A percentile compares a stretch with the other conserved stretches of the same genome.
phyloP scores from a whole-genome alignment of 345 rosid species.

The Corymbia maculata region DNA sequence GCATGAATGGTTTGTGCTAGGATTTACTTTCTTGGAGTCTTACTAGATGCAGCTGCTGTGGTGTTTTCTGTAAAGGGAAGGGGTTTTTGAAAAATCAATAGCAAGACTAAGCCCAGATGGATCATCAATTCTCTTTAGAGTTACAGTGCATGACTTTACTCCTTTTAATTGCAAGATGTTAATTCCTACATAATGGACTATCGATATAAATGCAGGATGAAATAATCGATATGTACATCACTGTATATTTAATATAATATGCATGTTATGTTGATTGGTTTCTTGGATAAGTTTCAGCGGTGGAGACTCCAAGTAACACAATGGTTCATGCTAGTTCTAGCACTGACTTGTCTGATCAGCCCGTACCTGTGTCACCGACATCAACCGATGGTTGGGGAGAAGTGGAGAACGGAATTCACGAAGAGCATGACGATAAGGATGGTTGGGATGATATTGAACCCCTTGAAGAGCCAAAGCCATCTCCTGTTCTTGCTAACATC shows the following conservation, averaged over 20 bases:
- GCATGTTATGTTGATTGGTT: conserved; percentile 1
- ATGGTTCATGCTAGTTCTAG: conserved; percentile 46
- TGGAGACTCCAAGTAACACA: conserved; percentile 42
- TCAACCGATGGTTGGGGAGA: conserved; percentile 99
- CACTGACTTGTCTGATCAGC: conserved; percentile 68
- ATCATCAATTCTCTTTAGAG: background rate
- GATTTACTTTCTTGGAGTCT: background rate
- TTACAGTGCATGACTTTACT: background rate
- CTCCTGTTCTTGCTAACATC: conserved; percentile 69
- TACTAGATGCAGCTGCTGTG: background rate
- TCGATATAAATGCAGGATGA: background rate
- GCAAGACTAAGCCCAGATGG: background rate
- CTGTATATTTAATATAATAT: background rate
- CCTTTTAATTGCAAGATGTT: background rate
- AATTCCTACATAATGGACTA: background rate
- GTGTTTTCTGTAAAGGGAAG: background rate
- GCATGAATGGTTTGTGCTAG: background rate
- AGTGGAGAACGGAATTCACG: conserved; percentile 68
- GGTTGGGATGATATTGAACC: conserved; percentile 99
- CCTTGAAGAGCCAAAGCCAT: conserved; percentile 75
- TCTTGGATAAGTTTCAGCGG: conserved; percentile 21
- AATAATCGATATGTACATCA: background rate
- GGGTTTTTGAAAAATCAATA: background rate
- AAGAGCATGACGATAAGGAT: conserved; percentile 71
- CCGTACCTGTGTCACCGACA: conserved; percentile 69